These are phyloP conservation scores for Colletotrichum lentis DNA, from an alignment of 2,329 filamentous ascomycete genomes.

Conservation along the genomic window DNA sequence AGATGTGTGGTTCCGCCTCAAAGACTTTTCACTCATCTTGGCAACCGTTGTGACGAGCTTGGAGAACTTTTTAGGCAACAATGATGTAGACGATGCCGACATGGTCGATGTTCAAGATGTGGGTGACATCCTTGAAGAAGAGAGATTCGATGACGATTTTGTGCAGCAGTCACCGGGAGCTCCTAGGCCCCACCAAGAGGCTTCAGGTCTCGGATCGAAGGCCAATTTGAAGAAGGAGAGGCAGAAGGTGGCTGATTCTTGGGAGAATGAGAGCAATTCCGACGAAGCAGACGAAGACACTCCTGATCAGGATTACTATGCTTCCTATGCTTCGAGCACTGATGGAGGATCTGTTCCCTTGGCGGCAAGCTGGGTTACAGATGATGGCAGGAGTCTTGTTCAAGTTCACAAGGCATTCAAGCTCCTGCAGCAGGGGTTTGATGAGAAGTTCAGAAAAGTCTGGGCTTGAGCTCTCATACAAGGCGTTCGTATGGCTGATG, in stretches of 20 bases:
- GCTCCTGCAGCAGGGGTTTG: slow-evolving; percentile 66
- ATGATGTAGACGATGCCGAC: slow-evolving; percentile 42
- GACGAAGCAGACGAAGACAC: slow-evolving; percentile 44
- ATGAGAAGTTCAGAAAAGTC: slow-evolving; percentile 68
- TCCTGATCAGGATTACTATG: background rate
- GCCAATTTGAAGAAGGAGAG: slow-evolving; percentile 46
- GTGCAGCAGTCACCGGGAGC: background rate
- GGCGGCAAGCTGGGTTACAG: slow-evolving; percentile 22
- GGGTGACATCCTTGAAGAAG: slow-evolving; percentile 54
- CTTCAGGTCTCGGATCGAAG: background rate
- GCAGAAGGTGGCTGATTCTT: slow-evolving; percentile 54
- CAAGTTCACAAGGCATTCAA: slow-evolving; percentile 68
- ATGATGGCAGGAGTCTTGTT: slow-evolving; percentile 57
- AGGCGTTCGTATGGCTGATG: too few relatives aligned
- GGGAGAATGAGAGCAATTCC: slow-evolving; percentile 52
- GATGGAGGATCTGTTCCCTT: background rate
- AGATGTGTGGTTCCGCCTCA: slow-evolving; percentile 77
- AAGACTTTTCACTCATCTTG: slow-evolving; percentile 65
- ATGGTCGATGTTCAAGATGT: slow-evolving; percentile 55
- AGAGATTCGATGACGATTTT: slow-evolving; percentile 37
- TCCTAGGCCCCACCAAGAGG: background rate
- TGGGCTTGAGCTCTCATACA: slow-evolving; percentile 58
- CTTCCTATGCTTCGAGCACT: background rate
- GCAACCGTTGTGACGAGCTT: slow-evolving; percentile 76
- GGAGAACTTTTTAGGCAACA: slow-evolving; percentile 57